Conservation (phyloP, 305 asterid species). For the Fraxinus velutina region DNA sequence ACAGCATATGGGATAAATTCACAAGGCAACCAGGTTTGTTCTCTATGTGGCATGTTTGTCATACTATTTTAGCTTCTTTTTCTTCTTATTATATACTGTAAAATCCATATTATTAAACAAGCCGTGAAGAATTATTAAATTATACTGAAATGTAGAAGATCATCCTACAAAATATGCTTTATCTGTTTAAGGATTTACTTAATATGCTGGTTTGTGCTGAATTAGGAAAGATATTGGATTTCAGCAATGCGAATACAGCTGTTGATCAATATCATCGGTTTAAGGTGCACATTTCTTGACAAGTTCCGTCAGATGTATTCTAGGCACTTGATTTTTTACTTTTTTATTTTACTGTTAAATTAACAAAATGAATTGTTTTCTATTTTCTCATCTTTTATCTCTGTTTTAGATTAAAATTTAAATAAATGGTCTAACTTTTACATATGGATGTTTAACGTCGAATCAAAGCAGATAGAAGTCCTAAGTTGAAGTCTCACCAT, state of each 20-base stretch:
- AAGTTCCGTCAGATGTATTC: background rate
- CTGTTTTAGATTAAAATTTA: background rate
- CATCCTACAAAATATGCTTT: background rate
- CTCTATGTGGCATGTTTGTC: background rate
- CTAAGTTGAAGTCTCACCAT: background rate
- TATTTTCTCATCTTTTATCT: background rate
- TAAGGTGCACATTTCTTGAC: conserved; percentile 35
- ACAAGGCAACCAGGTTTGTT: conserved; percentile 54
- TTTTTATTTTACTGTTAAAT: background rate
- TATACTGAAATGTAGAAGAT: background rate
- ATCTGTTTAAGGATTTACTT: background rate
- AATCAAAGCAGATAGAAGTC: background rate
- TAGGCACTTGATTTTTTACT: background rate
- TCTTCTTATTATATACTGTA: background rate
- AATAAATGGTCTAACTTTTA: background rate
- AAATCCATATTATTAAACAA: background rate
- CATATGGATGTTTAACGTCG: background rate
- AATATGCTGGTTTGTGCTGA: background rate
- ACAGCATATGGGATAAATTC: conserved; percentile 83
- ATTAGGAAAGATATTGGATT: conserved; percentile 73
- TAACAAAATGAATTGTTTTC: background rate
- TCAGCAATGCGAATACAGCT: conserved; percentile 78
- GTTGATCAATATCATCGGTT: conserved; percentile 96
- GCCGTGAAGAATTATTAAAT: background rate
- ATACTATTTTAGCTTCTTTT: background rate